Evolutionary conservation across 768 basidiomycete species (phyloP).

Genomic region (Naganishia onofrii): DNA sequence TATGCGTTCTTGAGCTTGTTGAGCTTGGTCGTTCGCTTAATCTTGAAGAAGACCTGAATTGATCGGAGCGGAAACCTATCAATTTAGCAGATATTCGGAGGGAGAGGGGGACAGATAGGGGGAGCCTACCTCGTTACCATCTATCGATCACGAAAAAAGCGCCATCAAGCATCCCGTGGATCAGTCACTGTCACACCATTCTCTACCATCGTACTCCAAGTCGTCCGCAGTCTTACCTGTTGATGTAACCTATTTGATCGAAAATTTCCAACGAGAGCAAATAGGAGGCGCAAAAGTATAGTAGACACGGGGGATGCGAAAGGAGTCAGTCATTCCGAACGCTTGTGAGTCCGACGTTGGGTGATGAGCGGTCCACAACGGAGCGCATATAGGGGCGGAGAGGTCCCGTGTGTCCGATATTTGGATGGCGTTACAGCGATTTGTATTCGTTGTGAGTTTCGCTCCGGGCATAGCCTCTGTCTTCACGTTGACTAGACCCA

Average conservation of each 20-base stretch:
- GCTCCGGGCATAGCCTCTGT: not conserved
- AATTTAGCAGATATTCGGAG: not conserved
- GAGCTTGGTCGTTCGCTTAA: slow-evolving; percentile 86
- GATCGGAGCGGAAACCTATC: not conserved
- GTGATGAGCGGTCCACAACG: not conserved
- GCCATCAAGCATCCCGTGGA: not conserved
- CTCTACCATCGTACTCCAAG: not conserved
- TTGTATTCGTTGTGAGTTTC: not conserved
- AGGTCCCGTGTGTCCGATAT: no score
- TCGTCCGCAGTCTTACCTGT: slow-evolving; percentile 19
- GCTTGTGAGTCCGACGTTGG: not conserved
- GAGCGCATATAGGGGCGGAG: not conserved
- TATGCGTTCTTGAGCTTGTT: slow-evolving; percentile 88
- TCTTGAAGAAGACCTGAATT: slow-evolving; percentile 84
- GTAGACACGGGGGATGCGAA: not conserved
- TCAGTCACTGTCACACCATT: not conserved
- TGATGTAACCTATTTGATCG: slow-evolving; percentile 22
- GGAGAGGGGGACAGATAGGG: not conserved
- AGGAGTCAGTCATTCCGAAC: not conserved
- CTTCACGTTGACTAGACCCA: not conserved
- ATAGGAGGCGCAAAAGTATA: not conserved
- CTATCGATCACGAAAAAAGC: not conserved
- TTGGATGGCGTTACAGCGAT: not conserved
- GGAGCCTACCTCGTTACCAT: slow-evolving; percentile 27
- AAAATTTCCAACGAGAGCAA: not conserved